These are phyloP conservation scores for Musa balbisiana DNA, from an alignment of 202 grass and related monocot species.

Conservation along the genomic window DNA sequence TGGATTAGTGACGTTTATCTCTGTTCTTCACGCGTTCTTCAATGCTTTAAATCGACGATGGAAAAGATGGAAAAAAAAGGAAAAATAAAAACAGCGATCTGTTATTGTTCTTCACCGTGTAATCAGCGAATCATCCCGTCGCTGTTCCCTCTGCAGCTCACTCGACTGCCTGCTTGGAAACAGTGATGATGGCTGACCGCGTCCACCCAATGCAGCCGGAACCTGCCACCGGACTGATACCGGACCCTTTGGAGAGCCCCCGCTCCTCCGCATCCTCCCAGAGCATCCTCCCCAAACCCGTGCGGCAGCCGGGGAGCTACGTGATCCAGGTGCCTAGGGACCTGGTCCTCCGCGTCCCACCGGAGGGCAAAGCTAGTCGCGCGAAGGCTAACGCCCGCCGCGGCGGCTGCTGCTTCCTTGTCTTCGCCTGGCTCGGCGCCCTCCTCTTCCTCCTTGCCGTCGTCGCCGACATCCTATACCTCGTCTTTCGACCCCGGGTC, in stretches of 20 bases:
- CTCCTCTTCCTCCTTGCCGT: slow-evolving; percentile 30
- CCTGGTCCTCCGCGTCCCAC: slow-evolving; percentile 61
- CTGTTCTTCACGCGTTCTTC: too few species aligned
- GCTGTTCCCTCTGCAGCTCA: not conserved
- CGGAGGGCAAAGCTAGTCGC: slow-evolving; percentile 55
- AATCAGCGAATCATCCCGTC: too few species aligned
- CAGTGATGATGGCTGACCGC: slow-evolving; percentile 8
- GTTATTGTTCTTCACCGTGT: too few species aligned
- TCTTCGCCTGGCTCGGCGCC: not conserved
- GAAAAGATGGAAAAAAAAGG: too few species aligned
- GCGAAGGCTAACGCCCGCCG: slow-evolving; percentile 56
- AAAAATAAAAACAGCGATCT: too few species aligned
- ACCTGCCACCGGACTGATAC: not conserved
- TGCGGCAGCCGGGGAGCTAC: slow-evolving; percentile 27
- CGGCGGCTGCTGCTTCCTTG: slow-evolving; percentile 26
- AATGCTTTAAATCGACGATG: too few species aligned
- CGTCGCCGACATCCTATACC: slow-evolving; percentile 27
- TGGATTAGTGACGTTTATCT: too few species aligned
- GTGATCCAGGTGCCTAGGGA: slow-evolving; percentile 76
- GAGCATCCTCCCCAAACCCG: slow-evolving; percentile 14
- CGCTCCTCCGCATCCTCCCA: slow-evolving; percentile 32
- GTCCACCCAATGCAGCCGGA: slow-evolving; percentile 30
- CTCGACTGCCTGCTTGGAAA: too few species aligned
- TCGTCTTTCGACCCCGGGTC: slow-evolving; percentile 30
- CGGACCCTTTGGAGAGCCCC: slow-evolving; percentile 19